Conservation (phyloP, 805 yeast species). For the Wickerhamiella alocasiicola region DNA sequence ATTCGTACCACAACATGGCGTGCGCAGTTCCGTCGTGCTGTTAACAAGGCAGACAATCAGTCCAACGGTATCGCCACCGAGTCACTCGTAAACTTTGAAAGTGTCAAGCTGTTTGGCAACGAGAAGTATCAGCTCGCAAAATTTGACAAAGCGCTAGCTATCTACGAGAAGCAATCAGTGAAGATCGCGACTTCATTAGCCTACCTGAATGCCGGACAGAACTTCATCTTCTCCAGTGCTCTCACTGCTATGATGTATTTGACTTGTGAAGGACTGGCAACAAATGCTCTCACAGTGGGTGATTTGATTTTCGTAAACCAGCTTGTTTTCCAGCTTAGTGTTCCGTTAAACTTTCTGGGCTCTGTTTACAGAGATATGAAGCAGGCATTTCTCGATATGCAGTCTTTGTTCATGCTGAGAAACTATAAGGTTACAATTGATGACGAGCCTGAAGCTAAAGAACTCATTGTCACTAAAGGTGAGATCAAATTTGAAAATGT, state of each 20-base stretch:
- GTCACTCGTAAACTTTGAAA: conserved; percentile 84
- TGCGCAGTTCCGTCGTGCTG: conserved; percentile 78
- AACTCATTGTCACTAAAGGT: conserved; percentile 44
- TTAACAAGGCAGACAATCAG: conserved; percentile 84
- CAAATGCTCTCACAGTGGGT: conserved; percentile 77
- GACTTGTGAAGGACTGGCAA: conserved; percentile 89
- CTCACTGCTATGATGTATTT: conserved; percentile 95
- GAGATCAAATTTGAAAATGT: conserved; percentile 52
- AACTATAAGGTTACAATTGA: conserved; percentile 54
- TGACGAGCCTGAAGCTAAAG: conserved; percentile 51
- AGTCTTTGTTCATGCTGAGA: conserved; percentile 77
- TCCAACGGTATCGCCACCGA: conserved; percentile 95
- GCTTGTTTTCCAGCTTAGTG: conserved; percentile 87
- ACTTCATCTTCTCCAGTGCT: conserved; percentile 69
- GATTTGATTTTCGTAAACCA: conserved; percentile 91
- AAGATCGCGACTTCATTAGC: conserved; percentile 70
- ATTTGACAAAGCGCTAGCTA: conserved; percentile 60
- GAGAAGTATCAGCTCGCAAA: conserved; percentile 68
- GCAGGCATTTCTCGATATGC: conserved; percentile 92
- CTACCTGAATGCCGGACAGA: conserved; percentile 65
- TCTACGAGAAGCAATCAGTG: conserved; percentile 58
- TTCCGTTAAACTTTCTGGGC: conserved; percentile 88
- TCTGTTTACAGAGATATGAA: conserved; percentile 91
- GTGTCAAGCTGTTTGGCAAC: conserved; percentile 82
- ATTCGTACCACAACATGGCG: conserved; percentile 94